These are phyloP conservation scores for Casaregolazyma suthepensis DNA, from an alignment of 1,139 yeast genomes.

Conservation along the genomic window DNA sequence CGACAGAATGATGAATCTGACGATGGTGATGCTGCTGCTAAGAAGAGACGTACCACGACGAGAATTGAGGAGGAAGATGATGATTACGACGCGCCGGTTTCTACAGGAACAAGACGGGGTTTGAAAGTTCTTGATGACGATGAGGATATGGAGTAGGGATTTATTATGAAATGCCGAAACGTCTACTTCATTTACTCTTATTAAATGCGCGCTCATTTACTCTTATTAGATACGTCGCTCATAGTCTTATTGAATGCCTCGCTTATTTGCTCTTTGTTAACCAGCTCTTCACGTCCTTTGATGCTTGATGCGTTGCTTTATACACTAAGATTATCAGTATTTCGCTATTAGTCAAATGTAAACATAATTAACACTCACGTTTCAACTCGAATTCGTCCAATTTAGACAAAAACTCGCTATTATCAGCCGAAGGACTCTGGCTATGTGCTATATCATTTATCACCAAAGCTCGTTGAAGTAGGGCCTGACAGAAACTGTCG, in stretches of 20 bases:
- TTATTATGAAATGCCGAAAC: no score
- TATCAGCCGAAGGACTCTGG: conserved; percentile 34
- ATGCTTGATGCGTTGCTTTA: conserved; percentile 53
- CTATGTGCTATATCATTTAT: conserved; percentile 68
- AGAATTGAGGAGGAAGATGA: conserved; percentile 29
- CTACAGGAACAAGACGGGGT: conserved; percentile 16
- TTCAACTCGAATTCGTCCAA: conserved; percentile 71
- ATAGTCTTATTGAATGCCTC: not conserved
- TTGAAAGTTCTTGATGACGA: conserved; percentile 23
- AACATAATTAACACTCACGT: conserved; percentile 20
- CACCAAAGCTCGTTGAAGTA: conserved; percentile 60
- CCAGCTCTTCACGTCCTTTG: conserved; percentile 64
- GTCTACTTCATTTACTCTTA: not conserved
- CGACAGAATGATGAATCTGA: conserved; percentile 12
- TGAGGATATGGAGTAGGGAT: conserved; percentile 26
- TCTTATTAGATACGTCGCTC: not conserved
- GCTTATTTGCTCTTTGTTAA: conserved; percentile 21
- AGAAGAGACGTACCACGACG: conserved; percentile 21
- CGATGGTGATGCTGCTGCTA: conserved; percentile 14
- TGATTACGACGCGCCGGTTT: conserved; percentile 18
- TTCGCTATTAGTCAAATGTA: not conserved
- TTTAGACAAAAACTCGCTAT: conserved; percentile 48
- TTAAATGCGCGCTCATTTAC: not conserved
- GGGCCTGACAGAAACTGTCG: conserved; percentile 45
- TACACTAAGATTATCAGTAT: conserved; percentile 35